These are phyloP conservation scores for Cyclotella sp. DNA, from an alignment of 108 stramenopile genomes.

Conservation along the genomic window DNA sequence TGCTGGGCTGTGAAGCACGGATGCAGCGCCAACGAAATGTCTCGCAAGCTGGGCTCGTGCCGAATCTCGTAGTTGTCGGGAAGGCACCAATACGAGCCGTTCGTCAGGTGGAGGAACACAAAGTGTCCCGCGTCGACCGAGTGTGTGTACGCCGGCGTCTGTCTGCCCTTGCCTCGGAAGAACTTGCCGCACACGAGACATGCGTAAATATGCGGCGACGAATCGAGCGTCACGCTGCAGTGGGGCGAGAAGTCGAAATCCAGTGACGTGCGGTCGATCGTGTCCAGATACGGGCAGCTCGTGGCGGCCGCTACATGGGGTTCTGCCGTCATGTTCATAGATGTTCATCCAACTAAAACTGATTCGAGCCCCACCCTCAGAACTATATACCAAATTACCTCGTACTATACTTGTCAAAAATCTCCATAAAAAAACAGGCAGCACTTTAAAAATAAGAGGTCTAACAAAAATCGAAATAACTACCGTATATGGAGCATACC, in stretches of 20 bases:
- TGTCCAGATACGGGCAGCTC: slow-evolving; percentile 97
- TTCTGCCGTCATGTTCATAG: too few relatives aligned
- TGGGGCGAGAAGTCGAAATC: slow-evolving; percentile 97
- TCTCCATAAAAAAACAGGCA: too few relatives aligned
- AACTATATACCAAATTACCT: too few relatives aligned
- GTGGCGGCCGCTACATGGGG: too few relatives aligned
- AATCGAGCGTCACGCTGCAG: slow-evolving; percentile 90
- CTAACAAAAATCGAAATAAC: too few relatives aligned
- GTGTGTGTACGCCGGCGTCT: slow-evolving; percentile 97
- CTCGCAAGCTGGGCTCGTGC: slow-evolving; percentile 80
- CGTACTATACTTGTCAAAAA: too few relatives aligned
- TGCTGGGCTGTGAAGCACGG: slow-evolving; percentile 75
- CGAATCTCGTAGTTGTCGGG: slow-evolving; percentile 96
- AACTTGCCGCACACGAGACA: slow-evolving; percentile 99
- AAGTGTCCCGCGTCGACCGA: slow-evolving; percentile 89
- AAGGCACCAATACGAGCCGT: slow-evolving; percentile 90
- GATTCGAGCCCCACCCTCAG: too few relatives aligned
- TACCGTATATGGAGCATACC: too few relatives aligned
- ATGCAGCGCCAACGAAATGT: slow-evolving; percentile 86
- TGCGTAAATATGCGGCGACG: slow-evolving; percentile 93
- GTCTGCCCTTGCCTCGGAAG: slow-evolving; percentile 91
- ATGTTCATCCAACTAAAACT: too few relatives aligned
- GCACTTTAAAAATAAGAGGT: too few relatives aligned
- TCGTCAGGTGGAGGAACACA: slow-evolving; percentile 91
- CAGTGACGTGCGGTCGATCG: slow-evolving; percentile 91